A percentile compares a stretch with the other conserved stretches of the same genome.
Conservation (phyloP, 805 yeast genomes). For the Wickerhamiella kurtzmanii region DNA sequence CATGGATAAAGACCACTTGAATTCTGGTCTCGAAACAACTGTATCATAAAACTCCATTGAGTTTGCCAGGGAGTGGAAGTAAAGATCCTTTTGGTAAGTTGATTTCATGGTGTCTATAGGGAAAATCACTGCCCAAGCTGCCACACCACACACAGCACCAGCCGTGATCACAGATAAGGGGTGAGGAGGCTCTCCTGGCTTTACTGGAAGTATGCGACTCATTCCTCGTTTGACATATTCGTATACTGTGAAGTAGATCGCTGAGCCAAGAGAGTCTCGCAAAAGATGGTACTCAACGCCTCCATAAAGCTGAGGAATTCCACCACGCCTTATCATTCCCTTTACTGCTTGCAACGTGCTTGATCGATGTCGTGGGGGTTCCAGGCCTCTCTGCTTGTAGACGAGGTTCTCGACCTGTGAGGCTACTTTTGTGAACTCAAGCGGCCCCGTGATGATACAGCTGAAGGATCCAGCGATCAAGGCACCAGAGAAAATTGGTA, state of each 20-base stretch:
- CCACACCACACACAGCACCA: conserved; percentile 68
- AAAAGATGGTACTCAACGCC: conserved; percentile 56
- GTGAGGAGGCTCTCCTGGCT: conserved; percentile 20
- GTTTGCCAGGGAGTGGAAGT: conserved; percentile 49
- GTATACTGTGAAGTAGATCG: conserved; percentile 59
- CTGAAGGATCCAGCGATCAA: conserved; percentile 45
- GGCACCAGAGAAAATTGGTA: conserved; percentile 36
- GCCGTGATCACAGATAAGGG: conserved; percentile 45
- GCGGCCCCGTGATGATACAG: conserved; percentile 55
- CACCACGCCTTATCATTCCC: conserved; percentile 45
- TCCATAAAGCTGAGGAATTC: conserved; percentile 52
- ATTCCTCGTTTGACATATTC: conserved; percentile 53
- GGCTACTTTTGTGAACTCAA: conserved; percentile 69
- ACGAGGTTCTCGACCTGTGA: conserved; percentile 49
- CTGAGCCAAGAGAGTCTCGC: conserved; percentile 61
- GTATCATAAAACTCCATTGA: conserved; percentile 30
- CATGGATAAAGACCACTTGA: conserved; percentile 32
- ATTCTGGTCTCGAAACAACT: conserved; percentile 22
- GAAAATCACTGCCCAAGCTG: conserved; percentile 62
- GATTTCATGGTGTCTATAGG: conserved; percentile 76
- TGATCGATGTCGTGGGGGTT: conserved; percentile 16
- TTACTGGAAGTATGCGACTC: conserved; percentile 19
- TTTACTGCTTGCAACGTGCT: conserved; percentile 35
- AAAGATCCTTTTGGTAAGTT: conserved; percentile 58
- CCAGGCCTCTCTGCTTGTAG: conserved; percentile 23